Evolutionary conservation across 352 stramenopile species (phyloP).

Genomic region (Globisporangium carolinianum): DNA sequence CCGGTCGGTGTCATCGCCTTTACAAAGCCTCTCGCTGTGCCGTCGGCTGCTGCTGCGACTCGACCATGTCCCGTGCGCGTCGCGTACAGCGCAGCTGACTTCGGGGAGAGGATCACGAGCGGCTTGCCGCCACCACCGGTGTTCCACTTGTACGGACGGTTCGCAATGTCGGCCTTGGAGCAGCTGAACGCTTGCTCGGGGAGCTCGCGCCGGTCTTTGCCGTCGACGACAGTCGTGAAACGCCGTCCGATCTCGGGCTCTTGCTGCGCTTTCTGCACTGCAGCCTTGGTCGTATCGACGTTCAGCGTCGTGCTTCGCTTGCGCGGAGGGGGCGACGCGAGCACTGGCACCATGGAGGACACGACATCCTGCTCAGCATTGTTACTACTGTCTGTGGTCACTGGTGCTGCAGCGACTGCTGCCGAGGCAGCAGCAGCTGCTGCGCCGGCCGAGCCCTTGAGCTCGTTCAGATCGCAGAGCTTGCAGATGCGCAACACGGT

Average conservation of each 20-base stretch:
- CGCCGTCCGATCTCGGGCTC: slow-evolving; percentile 2
- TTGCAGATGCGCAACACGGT: slow-evolving; percentile 65
- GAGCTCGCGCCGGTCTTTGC: slow-evolving; percentile 6
- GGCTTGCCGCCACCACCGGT: slow-evolving; percentile 12
- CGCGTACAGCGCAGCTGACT: slow-evolving; percentile 7
- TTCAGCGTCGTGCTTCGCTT: slow-evolving; percentile 14
- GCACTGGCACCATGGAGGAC: neutral
- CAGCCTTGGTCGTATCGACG: slow-evolving; percentile 9
- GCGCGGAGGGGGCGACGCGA: slow-evolving; percentile 3
- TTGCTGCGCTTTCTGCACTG: slow-evolving; percentile 2
- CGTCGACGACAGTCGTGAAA: slow-evolving; percentile 12
- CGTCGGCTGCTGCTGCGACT: neutral
- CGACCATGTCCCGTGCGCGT: neutral
- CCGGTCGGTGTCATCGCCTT: slow-evolving; percentile 7
- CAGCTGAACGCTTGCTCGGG: slow-evolving; percentile 13
- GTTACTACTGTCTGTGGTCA: neutral
- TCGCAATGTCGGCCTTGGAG: slow-evolving; percentile 11
- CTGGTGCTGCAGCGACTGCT: neutral
- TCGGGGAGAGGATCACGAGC: slow-evolving; percentile 9
- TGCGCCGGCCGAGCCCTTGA: slow-evolving; percentile 11
- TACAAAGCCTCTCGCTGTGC: neutral
- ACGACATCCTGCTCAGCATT: neutral
- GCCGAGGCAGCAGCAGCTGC: slow-evolving; percentile 6
- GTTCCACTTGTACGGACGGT: slow-evolving; percentile 10
- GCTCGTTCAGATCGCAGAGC: slow-evolving; percentile 32